Base-by-base conservation (phyloP, 2,329 filamentous ascomycete species). In the Claviceps humidiphila region DNA sequence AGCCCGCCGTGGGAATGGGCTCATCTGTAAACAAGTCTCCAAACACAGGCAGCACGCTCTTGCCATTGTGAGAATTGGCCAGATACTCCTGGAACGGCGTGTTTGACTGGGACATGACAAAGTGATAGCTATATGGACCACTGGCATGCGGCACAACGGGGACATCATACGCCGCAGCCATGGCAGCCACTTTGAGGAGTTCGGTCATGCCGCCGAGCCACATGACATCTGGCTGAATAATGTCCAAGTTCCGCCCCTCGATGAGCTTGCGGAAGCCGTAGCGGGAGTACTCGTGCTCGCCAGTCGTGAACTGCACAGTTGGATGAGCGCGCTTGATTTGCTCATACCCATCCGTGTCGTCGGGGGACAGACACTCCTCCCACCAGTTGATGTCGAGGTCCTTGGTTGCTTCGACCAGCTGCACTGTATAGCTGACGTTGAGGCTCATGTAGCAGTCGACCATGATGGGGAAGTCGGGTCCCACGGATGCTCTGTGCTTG, bases 391-490 rank as follows among this genome's bases (percentile, higher is more conserved):
- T 90, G 68, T 91, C 79, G 58, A 95, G 78, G 59, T 89, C 82
- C 60, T 87, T 80, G 64, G 85, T 89, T 50, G 84, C 85, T 70
- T 90, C 87, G 55, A 87, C 90, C 24, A 96, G 76, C 68, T 95
- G 85, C 59, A 96, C 95, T 4, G 88, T 95, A 71, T 96, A 96
- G 1, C 87, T 74, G 26, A 96, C 90, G 62, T 90, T 95, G 63
- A 96, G 74, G 59, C 86, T 90, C 90, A 96, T 96, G 71, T 95
- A 96, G 75, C 90, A 96, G 71, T 96, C 90, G 5, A 96, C 90
- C 75, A 94, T 90, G 58, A 96, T 77, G 46, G 90, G 90, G 66
- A 93, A 96, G 66, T 95, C 87, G 0, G 89, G 87, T 0, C 90
- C 90, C 44, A 96, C 85, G 52, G 80, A 80, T 64, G 89, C 86